Percentiles rank a stretch among this genome's conserved stretches.
Evolutionary conservation across 805 yeast species (phyloP).

Genomic region (Suhomyces xylopsoci): DNA sequence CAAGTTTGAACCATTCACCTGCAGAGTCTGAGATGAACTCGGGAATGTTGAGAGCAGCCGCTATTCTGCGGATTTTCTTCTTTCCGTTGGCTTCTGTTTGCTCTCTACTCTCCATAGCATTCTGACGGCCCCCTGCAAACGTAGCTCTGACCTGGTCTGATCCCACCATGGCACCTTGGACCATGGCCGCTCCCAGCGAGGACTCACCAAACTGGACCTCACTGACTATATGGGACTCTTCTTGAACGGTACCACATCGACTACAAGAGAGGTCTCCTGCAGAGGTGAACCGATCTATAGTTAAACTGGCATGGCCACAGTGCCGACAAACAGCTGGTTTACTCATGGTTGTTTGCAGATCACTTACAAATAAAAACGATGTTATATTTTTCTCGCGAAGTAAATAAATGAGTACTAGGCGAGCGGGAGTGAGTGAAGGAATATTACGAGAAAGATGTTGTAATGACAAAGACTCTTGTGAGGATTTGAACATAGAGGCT

Average conservation of each 20-base stretch:
- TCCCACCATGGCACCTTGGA: slow-evolving; percentile 90
- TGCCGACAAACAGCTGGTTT: slow-evolving; percentile 15
- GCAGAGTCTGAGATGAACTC: slow-evolving; percentile 86
- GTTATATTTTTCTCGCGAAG: not conserved
- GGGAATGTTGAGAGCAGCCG: slow-evolving; percentile 73
- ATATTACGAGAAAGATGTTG: not conserved
- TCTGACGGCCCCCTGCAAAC: slow-evolving; percentile 59
- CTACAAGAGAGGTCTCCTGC: slow-evolving; percentile 79
- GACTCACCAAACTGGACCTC: slow-evolving; percentile 95
- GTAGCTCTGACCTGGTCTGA: slow-evolving; percentile 79
- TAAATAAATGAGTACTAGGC: not conserved
- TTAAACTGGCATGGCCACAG: slow-evolving; percentile 24
- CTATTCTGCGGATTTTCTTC: slow-evolving; percentile 73
- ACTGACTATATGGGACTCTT: slow-evolving; percentile 91
- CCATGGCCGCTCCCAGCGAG: slow-evolving; percentile 90
- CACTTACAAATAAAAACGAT: not conserved
- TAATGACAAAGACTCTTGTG: not conserved
- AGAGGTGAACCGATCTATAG: slow-evolving; percentile 22
- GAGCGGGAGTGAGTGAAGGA: not conserved
- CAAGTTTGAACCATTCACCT: slow-evolving; percentile 82
- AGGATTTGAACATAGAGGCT: not conserved
- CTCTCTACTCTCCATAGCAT: slow-evolving; percentile 79
- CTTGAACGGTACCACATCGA: slow-evolving; percentile 81
- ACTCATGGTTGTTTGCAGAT: not conserved
- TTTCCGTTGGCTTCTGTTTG: slow-evolving; percentile 86